A percentile compares a stretch with the other conserved stretches of the same genome.
These are phyloP conservation scores for Nematocida ironsii DNA, from an alignment of 371 early-diverging fungal genomes.

Conservation along the genomic window DNA sequence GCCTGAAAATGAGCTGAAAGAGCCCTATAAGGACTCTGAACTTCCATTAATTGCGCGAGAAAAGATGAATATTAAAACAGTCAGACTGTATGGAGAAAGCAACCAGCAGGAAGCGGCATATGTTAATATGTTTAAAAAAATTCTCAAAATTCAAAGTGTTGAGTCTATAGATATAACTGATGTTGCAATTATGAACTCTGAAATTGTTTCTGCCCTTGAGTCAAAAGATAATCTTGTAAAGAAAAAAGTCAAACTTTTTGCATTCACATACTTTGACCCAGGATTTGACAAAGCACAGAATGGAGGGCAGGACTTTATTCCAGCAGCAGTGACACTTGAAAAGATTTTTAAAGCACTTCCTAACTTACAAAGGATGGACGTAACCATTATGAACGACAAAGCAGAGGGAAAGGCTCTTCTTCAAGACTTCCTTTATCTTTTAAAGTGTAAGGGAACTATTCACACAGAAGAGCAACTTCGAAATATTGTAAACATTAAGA, in stretches of 20 bases:
- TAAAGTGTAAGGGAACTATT: conserved; percentile 31
- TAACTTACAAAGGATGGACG: neutral
- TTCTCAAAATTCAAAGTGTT: conserved; percentile 20
- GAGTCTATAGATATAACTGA: conserved; percentile 21
- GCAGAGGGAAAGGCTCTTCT: conserved; percentile 9
- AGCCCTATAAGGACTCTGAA: conserved; percentile 13
- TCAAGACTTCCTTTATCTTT: conserved; percentile 47
- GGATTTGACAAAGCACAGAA: neutral
- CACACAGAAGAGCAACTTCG: conserved; percentile 18
- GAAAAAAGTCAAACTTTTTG: conserved; percentile 15
- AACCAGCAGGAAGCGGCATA: neutral
- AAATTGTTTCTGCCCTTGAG: conserved; percentile 17
- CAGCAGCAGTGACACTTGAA: neutral
- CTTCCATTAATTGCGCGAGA: conserved; percentile 3
- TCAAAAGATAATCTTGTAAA: neutral
- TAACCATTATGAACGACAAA: conserved; percentile 24
- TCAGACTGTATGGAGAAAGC: conserved; percentile 25
- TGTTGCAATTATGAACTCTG: neutral
- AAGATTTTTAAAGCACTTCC: conserved; percentile 32
- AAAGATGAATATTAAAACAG: conserved; percentile 1
- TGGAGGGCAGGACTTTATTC: neutral
- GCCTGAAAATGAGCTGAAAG: neutral
- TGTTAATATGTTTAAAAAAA: conserved; percentile 46
- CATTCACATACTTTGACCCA: conserved; percentile 37
- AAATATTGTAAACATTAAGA: conserved; percentile 17